Evolutionary conservation across 257 asterid genomes (phyloP).

Genomic region (Echites panduratus): DNA sequence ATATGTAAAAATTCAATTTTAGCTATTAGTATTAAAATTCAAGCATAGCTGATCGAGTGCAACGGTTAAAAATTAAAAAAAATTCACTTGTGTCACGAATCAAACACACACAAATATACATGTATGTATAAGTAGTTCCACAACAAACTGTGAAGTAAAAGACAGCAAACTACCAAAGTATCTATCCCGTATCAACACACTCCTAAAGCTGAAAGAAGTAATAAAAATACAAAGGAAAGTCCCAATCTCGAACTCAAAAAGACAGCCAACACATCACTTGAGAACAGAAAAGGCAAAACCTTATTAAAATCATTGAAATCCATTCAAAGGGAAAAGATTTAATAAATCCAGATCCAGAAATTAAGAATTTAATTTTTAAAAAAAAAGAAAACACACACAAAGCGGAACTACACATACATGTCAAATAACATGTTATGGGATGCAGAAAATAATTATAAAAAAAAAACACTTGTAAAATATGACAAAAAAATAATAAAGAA

Average conservation of each 20-base stretch:
- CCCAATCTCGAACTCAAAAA: neutral
- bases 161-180: neutral
- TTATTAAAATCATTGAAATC: neutral
- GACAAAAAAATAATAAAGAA: conserved; percentile 3
- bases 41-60: neutral
- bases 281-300: neutral
- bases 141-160: neutral
- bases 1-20: neutral
- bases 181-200: neutral
- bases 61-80: neutral
- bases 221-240: neutral
- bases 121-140: neutral
- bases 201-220: neutral
- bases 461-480: too few species aligned
- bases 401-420: neutral
- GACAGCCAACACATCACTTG: neutral
- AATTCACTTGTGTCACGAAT: neutral
- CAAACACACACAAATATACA: too few species aligned
- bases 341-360: neutral
- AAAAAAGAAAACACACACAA: neutral
- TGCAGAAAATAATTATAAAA: neutral
- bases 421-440: neutral
- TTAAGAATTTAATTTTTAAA: neutral
- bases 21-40: neutral
- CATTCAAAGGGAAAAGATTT: neutral